Conservation (phyloP, 2,329 filamentous ascomycete genomes). For the Colletotrichum eremochloae region DNA sequence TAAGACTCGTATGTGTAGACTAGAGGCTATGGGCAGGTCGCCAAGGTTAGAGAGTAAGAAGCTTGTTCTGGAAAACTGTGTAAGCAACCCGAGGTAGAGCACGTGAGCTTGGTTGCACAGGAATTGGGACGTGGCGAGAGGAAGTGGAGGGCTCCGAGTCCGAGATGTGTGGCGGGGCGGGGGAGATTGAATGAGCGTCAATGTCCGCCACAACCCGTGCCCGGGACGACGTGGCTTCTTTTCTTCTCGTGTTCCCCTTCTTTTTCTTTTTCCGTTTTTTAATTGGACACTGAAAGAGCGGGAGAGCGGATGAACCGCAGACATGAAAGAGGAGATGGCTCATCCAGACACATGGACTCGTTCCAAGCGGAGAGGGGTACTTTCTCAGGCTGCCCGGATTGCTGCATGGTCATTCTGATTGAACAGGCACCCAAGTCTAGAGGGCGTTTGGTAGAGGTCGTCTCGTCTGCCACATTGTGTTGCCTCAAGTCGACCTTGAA, state of each 20-base stretch:
- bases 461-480: neutral
- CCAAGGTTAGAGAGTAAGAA: neutral
- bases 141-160: neutral
- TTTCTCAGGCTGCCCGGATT: neutral
- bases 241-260: too few relatives aligned
- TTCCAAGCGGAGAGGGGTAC: neutral
- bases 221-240: neutral
- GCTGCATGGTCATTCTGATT: neutral
- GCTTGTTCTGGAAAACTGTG: neutral
- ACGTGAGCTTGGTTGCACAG: neutral
- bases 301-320: neutral
- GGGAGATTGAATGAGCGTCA: conserved; percentile 7
- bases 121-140: conserved; percentile 16
- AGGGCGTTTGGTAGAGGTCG: neutral
- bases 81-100: neutral
- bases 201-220: conserved; percentile 1
- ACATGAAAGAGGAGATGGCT: neutral
- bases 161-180: conserved; percentile 21
- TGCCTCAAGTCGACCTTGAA: neutral
- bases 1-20: neutral
- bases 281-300: too few relatives aligned
- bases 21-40: neutral
- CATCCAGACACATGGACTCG: neutral
- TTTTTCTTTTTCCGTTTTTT: neutral
- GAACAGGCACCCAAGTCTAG: neutral